Conservation (phyloP, 2,329 filamentous ascomycete species). For the Nectriaceae sp. region DNA sequence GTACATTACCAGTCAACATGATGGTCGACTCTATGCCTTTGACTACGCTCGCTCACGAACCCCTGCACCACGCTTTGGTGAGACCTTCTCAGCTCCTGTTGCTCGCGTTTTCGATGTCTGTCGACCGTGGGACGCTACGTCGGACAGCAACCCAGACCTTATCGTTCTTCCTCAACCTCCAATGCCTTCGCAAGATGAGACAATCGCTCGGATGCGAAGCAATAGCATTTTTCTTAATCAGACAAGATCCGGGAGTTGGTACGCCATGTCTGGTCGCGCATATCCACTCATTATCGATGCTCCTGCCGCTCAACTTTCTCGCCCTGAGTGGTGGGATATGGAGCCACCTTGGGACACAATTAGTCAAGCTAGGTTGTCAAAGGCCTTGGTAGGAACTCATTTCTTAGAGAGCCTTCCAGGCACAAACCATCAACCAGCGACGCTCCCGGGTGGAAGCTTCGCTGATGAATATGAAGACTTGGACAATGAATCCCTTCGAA, state of each 20-base stretch:
- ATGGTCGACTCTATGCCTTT: constrained; percentile 81
- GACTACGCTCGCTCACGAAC: constrained; percentile 61
- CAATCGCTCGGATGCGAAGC: constrained; percentile 53
- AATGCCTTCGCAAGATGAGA: constrained; percentile 57
- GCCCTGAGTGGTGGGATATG: constrained; percentile 50
- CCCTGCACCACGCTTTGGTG: constrained; percentile 62
- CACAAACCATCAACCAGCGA: constrained; percentile 38
- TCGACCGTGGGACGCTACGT: constrained; percentile 65
- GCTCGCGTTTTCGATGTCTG: constrained; percentile 88
- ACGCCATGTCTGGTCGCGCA: constrained; percentile 81
- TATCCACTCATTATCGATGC: constrained; percentile 84
- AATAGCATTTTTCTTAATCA: constrained; percentile 82
- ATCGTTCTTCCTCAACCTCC: constrained; percentile 85
- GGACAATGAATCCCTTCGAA: constrained; percentile 37
- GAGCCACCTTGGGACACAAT: constrained; percentile 41
- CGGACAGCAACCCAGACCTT: constrained; percentile 70
- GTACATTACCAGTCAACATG: constrained; percentile 85
- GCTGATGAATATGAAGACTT: constrained; percentile 31
- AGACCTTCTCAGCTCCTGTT: constrained; percentile 75
- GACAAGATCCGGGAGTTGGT: constrained; percentile 87
- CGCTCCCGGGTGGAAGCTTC: constrained; percentile 37
- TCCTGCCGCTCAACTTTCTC: constrained; percentile 47
- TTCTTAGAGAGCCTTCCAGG: constrained; percentile 49
- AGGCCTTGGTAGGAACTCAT: constrained; percentile 72
- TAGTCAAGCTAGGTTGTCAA: constrained; percentile 51